Evolutionary conservation across 139 green algal genomes (phyloP).

Genomic region (Edaphochlamys debaryana): DNA sequence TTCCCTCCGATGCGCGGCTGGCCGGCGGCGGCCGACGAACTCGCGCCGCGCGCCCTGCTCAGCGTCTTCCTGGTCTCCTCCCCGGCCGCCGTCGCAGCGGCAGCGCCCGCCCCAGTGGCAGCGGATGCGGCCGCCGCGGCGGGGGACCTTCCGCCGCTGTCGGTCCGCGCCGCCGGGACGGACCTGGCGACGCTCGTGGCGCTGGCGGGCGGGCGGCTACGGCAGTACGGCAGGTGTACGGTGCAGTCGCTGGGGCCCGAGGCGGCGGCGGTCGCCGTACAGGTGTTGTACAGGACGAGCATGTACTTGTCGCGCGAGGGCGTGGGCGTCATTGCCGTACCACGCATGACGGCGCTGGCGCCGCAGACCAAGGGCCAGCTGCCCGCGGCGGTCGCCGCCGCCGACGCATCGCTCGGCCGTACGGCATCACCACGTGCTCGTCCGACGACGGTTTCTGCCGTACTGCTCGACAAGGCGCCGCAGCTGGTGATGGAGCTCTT

Average conservation of each 20-base stretch:
- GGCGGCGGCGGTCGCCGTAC: not conserved
- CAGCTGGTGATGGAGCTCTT: constrained; percentile 28
- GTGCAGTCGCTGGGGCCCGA: not conserved
- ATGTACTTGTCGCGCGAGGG: not conserved
- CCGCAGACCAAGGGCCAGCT: not conserved
- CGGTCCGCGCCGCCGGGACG: not conserved
- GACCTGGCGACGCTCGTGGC: not conserved
- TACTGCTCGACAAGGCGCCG: constrained; percentile 7
- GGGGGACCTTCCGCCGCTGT: not conserved
- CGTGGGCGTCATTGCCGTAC: not conserved
- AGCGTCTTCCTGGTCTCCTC: not conserved
- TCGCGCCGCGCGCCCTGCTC: not conserved
- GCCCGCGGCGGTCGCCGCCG: not conserved
- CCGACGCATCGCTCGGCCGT: not conserved
- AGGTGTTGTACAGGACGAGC: not conserved
- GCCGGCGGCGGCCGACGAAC: not conserved
- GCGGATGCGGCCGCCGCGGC: too few relatives aligned
- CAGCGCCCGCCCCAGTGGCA: too few relatives aligned
- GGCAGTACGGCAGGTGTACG: not conserved
- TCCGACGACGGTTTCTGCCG: not conserved
- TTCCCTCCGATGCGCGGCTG: not conserved
- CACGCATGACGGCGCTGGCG: not conserved
- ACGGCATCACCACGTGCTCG: not conserved
- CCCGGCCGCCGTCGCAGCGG: too few relatives aligned
- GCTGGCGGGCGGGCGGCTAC: not conserved